These are phyloP conservation scores for Hysterium pulicare DNA, from an alignment of 2,329 filamentous ascomycete species.

Conservation along the genomic window DNA sequence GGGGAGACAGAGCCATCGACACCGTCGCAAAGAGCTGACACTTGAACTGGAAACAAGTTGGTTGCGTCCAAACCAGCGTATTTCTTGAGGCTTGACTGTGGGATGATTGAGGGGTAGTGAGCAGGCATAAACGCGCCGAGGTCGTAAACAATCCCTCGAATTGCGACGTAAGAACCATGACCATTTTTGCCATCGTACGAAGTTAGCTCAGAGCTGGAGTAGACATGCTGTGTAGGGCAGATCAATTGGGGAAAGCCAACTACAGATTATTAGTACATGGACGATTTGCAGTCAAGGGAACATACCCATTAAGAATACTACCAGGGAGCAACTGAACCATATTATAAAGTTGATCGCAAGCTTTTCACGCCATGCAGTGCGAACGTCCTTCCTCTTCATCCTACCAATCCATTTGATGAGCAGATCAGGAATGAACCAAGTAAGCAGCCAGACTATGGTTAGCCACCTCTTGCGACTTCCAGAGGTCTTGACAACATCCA, in stretches of 20 bases:
- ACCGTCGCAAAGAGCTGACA: constrained; percentile 85
- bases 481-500: constrained; percentile 78
- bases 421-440: constrained; percentile 85
- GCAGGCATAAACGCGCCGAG: constrained; percentile 67
- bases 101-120: constrained; percentile 73
- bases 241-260: constrained; percentile 82
- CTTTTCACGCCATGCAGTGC: constrained; percentile 94
- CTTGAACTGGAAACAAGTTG: constrained; percentile 85
- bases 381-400: constrained; percentile 89
- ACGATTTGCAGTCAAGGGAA: not conserved
- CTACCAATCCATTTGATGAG: constrained; percentile 71
- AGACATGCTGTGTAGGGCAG: constrained; percentile 89
- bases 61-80: constrained; percentile 91
- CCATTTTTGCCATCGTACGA: constrained; percentile 69
- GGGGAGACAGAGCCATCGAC: constrained; percentile 64
- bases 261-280: constrained; percentile 15
- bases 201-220: constrained; percentile 71
- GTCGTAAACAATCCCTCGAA: constrained; percentile 88
- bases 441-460: constrained; percentile 75
- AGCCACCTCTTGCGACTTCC: constrained; percentile 87
- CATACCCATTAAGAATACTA: constrained; percentile 75
- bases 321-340: constrained; percentile 76
- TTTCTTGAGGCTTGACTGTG: constrained; percentile 62
- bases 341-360: constrained; percentile 97
- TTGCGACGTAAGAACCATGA: constrained; percentile 66